These are phyloP conservation scores for Amanita brunnescens DNA, from an alignment of 768 basidiomycete species.

Conservation along the genomic window DNA sequence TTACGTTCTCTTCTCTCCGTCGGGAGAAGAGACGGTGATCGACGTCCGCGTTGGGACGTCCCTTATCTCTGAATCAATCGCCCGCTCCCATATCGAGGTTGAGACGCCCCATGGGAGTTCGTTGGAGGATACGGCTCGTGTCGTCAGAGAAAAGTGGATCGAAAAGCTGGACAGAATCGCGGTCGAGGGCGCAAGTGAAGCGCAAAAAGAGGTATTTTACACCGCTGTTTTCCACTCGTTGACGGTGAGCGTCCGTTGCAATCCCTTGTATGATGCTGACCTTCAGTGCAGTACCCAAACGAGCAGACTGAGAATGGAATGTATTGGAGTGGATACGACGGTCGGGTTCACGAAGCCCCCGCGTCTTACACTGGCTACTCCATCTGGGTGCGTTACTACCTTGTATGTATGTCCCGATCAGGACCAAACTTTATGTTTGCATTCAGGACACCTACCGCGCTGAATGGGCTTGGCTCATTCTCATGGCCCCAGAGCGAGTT, in stretches of 20 bases:
- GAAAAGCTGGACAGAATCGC: conserved; percentile 47
- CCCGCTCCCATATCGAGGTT: conserved; percentile 38
- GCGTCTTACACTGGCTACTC: conserved; percentile 77
- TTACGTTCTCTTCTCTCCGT: conserved; percentile 37
- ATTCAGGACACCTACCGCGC: conserved; percentile 70
- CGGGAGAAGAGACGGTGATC: conserved; percentile 19
- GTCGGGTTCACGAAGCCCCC: conserved; percentile 44
- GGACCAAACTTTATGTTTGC: not conserved
- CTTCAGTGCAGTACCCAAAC: conserved; percentile 57
- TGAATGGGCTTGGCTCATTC: conserved; percentile 69
- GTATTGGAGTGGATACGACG: conserved; percentile 77
- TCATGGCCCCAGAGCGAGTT: conserved; percentile 70
- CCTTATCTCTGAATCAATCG: conserved; percentile 66
- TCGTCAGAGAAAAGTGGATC: conserved; percentile 44
- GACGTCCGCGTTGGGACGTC: conserved; percentile 61
- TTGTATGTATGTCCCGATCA: not conserved
- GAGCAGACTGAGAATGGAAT: conserved; percentile 57
- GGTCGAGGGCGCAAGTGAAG: conserved; percentile 39
- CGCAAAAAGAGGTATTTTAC: conserved; percentile 43
- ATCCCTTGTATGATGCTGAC: not conserved
- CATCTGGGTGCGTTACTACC: conserved; percentile 54
- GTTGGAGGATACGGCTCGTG: conserved; percentile 42
- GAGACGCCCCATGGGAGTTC: conserved; percentile 21
- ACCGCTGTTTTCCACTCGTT: conserved; percentile 58
- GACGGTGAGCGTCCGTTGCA: conserved; percentile 27